phyloP scores from a whole-genome alignment of 164 flowering plant genomes.

The Liriodendron chinense region DNA sequence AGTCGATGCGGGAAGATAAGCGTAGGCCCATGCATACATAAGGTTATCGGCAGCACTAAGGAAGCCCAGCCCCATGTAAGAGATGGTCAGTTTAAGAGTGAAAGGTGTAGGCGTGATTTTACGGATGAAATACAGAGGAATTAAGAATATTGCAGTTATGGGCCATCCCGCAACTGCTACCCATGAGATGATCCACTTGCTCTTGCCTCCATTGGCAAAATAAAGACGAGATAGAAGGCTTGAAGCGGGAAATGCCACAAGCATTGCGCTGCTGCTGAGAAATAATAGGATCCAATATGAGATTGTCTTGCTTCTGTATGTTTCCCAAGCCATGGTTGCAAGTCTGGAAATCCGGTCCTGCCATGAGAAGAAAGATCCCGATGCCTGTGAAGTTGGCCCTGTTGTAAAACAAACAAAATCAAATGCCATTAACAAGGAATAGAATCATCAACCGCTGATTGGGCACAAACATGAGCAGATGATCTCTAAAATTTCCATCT shows the following conservation, averaged over 20 bases:
- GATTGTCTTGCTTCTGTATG: constrained; percentile 54
- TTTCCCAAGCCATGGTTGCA: constrained; percentile 26
- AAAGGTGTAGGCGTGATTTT: constrained; percentile 53
- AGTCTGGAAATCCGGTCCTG: constrained; percentile 24
- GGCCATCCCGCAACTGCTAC: constrained; percentile 97
- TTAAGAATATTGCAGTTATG: constrained; percentile 45
- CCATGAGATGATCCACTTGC: constrained; percentile 98
- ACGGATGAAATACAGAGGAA: constrained; percentile 51
- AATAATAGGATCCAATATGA: constrained; percentile 69
- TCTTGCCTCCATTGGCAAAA: constrained; percentile 70
- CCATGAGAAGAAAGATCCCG: constrained; percentile 22
- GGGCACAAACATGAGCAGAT: no score
- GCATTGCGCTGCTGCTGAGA: constrained; percentile 69
- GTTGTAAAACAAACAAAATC: constrained; percentile 3
- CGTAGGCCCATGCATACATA: constrained; percentile 86
- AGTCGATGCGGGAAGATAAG: constrained; percentile 92
- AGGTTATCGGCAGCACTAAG: constrained; percentile 87
- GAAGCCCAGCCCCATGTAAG: constrained; percentile 69
- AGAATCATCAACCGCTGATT: neutral
- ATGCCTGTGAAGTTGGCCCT: constrained; percentile 11
- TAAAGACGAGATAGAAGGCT: constrained; percentile 81
- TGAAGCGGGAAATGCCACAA: constrained; percentile 88
- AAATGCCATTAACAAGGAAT: neutral
- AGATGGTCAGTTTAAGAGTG: constrained; percentile 45
- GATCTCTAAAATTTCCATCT: no score